Evolutionary conservation across 164 flowering plant genomes (phyloP).

Genomic region (Platanus orientalis): DNA sequence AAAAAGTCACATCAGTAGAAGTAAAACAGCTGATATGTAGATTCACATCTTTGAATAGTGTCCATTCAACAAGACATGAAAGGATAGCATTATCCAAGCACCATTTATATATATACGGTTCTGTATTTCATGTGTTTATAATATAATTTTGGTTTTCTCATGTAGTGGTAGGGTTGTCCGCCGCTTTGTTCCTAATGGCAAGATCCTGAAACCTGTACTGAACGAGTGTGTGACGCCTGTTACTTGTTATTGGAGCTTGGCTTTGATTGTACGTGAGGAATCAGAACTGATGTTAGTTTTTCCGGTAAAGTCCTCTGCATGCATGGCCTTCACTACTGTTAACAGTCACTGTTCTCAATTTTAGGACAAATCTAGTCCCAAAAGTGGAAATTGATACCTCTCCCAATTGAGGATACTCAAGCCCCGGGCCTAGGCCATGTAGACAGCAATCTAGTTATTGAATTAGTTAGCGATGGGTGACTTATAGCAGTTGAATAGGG

Average conservation of each 20-base stretch:
- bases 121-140: background rate
- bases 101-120: background rate
- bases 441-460: background rate
- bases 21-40: no score
- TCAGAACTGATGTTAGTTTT: conserved; percentile 62
- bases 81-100: no score
- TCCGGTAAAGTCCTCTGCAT: conserved; percentile 40
- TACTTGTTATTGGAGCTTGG: conserved; percentile 90
- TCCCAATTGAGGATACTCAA: background rate
- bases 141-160: background rate
- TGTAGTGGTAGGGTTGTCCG: conserved; percentile 54
- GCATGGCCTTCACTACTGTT: background rate
- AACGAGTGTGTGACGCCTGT: conserved; percentile 84
- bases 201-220: conserved; percentile 73
- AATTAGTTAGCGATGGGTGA: background rate
- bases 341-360: background rate
- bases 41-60: no score
- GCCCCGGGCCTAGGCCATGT: background rate
- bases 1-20: no score
- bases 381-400: background rate
- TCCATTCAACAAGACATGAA: no score
- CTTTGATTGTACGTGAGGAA: conserved; percentile 59
- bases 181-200: conserved; percentile 66
- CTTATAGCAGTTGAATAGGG: no score
- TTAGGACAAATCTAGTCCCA: conserved; percentile 1